These are phyloP conservation scores for Micromonas pusilla DNA, from an alignment of 139 green algal genomes.

Conservation along the genomic window DNA sequence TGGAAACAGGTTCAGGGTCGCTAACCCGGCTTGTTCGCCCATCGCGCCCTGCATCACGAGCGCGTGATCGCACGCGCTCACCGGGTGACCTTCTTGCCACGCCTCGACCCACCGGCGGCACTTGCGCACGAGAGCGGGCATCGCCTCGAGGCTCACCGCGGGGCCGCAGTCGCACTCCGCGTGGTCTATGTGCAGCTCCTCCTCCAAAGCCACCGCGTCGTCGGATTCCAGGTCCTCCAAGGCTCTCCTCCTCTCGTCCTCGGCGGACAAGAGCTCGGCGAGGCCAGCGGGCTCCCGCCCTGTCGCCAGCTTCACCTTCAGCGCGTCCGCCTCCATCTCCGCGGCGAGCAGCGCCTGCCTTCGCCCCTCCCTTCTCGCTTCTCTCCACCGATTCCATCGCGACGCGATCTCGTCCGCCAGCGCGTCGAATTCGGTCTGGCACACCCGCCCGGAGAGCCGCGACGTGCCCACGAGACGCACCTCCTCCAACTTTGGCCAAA, in stretches of 20 bases:
- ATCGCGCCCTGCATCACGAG: neutral
- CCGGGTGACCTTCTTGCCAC: neutral
- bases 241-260: too few relatives aligned
- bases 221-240: neutral
- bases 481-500: neutral
- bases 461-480: neutral
- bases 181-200: neutral
- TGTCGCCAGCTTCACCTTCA: neutral
- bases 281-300: too few relatives aligned
- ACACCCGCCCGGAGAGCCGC: neutral
- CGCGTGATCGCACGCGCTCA: constrained; percentile 11
- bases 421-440: neutral
- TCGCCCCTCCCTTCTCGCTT: neutral
- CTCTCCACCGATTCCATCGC: neutral
- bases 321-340: neutral
- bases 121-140: neutral
- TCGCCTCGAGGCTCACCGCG: neutral
- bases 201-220: neutral
- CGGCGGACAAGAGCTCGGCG: too few relatives aligned
- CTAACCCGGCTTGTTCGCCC: neutral
- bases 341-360: neutral
- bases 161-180: neutral
- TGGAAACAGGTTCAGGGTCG: neutral
- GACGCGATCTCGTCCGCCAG: neutral
- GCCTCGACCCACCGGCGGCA: neutral